Evolutionary conservation across 257 asterid genomes (phyloP).

Genomic region (Jaltomata sinuosa): DNA sequence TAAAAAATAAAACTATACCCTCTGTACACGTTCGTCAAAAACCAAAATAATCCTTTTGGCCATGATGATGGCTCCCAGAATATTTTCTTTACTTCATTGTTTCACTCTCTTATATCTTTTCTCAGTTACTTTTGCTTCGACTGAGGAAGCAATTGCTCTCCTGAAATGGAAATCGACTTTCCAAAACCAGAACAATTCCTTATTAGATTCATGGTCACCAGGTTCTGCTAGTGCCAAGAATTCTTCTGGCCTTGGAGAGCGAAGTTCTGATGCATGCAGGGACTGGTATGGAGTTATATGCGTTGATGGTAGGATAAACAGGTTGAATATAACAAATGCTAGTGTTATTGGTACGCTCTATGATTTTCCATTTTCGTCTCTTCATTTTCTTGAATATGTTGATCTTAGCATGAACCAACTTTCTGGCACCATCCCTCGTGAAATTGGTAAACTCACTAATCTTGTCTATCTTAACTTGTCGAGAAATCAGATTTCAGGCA

Average conservation of each 20-base stretch:
- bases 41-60: background rate
- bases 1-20: background rate
- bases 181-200: too few relatives aligned
- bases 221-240: background rate
- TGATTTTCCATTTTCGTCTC: conserved; percentile 10
- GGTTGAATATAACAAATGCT: conserved; percentile 6
- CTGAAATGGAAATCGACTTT: too few relatives aligned
- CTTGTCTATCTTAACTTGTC: background rate
- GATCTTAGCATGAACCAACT: conserved; percentile 7
- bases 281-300: conserved; percentile 19
- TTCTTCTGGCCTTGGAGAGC: background rate
- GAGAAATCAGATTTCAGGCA: background rate
- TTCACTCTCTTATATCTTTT: too few relatives aligned
- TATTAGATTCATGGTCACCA: conserved; percentile 5
- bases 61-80: background rate
- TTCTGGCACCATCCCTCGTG: background rate
- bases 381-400: conserved; percentile 10
- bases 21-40: background rate
- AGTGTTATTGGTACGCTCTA: conserved; percentile 4
- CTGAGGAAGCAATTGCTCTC: too few relatives aligned
- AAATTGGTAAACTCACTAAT: background rate
- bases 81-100: too few relatives aligned
- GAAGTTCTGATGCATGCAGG: background rate
- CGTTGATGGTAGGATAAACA: background rate
- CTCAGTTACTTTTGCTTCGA: too few relatives aligned